phyloP scores from a whole-genome alignment of 495 filamentous ascomycete genomes.

The Hyaloscypha finlandica region DNA sequence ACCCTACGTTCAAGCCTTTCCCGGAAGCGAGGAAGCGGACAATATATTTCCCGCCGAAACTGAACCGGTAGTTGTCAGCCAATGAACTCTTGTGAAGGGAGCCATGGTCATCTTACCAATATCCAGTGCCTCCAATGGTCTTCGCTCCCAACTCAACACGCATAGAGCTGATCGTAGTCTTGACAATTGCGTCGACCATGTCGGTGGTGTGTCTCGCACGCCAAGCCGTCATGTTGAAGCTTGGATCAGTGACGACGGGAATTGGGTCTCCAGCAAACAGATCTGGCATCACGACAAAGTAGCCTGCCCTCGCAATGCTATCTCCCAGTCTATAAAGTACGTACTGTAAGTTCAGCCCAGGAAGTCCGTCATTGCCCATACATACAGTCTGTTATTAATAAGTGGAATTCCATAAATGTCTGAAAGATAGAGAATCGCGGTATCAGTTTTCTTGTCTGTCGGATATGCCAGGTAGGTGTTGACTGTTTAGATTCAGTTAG shows the following conservation, averaged over 20 bases:
- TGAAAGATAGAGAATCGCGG: slow-evolving; percentile 53
- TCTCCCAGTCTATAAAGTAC: slow-evolving; percentile 59
- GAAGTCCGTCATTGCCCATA: slow-evolving; percentile 6
- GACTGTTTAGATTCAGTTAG: background rate
- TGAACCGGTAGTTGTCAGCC: background rate
- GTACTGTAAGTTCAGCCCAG: slow-evolving; percentile 31
- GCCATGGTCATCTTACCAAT: slow-evolving; percentile 52
- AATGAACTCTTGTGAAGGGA: slow-evolving; percentile 31
- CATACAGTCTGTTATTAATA: slow-evolving; percentile 63
- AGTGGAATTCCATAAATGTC: slow-evolving; percentile 64
- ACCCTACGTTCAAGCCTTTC: slow-evolving; percentile 59
- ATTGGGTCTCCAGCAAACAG: slow-evolving; percentile 62
- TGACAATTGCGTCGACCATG: slow-evolving; percentile 65
- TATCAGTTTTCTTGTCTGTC: slow-evolving; percentile 36
- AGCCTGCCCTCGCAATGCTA: slow-evolving; percentile 74
- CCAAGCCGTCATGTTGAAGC: slow-evolving; percentile 59
- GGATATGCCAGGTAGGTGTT: slow-evolving; percentile 19
- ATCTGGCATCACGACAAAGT: slow-evolving; percentile 73
- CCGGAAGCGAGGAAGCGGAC: slow-evolving; percentile 44
- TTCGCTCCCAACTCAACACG: slow-evolving; percentile 54
- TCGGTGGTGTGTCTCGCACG: slow-evolving; percentile 50
- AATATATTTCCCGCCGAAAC: slow-evolving; percentile 47
- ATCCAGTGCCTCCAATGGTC: slow-evolving; percentile 65
- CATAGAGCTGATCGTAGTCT: slow-evolving; percentile 59
- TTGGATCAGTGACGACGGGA: slow-evolving; percentile 41